Evolutionary conservation across 2,329 filamentous ascomycete genomes (phyloP), one percentile per base, ranked within the genome.

Genomic region (Stachybotrys elegans): DNA sequence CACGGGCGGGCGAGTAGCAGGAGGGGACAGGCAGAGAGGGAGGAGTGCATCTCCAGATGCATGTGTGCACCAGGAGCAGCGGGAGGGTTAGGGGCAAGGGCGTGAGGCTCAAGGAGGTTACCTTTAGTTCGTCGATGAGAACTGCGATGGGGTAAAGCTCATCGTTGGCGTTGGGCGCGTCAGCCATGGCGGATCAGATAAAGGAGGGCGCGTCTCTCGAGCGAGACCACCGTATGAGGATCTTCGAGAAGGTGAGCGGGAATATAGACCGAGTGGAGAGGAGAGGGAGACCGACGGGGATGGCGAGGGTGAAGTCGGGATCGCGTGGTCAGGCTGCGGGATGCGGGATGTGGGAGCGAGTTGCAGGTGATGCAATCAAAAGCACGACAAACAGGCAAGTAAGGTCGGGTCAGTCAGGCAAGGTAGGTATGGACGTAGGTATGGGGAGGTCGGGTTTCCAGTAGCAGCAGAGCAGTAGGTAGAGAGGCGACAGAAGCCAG

Each of bases 81-180:
- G n/a, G n/a, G n/a, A n/a, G n/a, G n/a, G n/a, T n/a, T n/a, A n/a
- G n/a, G n/a, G n/a, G n/a, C n/a, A n/a, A n/a, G n/a, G n/a, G n/a
- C n/a, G n/a, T n/a, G n/a, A n/a, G n/a, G n/a, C n/a, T n/a, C n/a
- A n/a, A n/a, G n/a, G n/a, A n/a, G n/a, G n/a, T 60, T 81, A 95
- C 91, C 88, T 96, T 98, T 63, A 98, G 80, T 81, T 98, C 93
- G 71, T 98, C 93, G 72, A 98, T 98, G 71, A 98, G 84, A 57
- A 98, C 93, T 65, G 94, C 93, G 77, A 98, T 98, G 68, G 93
- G 93, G 72, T 97, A 98, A 63, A 98, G 90, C 84, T 97, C 94
- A 74, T 98, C 93, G 70, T 86, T 94, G 76, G 92, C 83, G 72
- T 85, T 88, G 69, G 84, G 79, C 72, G 85, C 86, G 74, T 96